Evolutionary conservation across 2,329 filamentous ascomycete genomes (phyloP).

Genomic region (Zelopaecilomyces penicillatus): DNA sequence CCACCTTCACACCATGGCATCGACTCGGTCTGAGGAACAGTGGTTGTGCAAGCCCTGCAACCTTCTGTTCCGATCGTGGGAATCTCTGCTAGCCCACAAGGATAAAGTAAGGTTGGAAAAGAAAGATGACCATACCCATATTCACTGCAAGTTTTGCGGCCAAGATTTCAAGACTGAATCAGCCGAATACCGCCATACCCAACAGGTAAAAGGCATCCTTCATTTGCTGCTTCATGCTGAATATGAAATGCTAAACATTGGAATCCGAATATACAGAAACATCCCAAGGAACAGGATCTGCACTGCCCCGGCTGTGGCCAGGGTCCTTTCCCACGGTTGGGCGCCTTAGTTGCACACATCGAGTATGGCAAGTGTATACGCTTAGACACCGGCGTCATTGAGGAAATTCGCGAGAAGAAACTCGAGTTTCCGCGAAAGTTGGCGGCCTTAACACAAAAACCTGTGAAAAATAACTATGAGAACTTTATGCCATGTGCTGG

Average conservation of each 20-base stretch:
- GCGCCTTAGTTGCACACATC: conserved; percentile 36
- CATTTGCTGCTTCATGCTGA: neutral
- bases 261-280: conserved; percentile 20
- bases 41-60: conserved; percentile 24
- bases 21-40: conserved; percentile 3
- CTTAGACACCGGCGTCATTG: conserved; percentile 26
- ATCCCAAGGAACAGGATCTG: conserved; percentile 32
- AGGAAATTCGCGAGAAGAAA: conserved; percentile 27
- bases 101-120: conserved; percentile 14
- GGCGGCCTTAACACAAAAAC: conserved; percentile 16
- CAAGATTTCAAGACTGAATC: conserved; percentile 25
- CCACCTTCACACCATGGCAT: neutral
- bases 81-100: conserved; percentile 22
- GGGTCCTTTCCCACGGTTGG: conserved; percentile 27
- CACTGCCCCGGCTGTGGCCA: conserved; percentile 38
- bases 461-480: conserved; percentile 20
- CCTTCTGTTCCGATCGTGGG: conserved; percentile 16
- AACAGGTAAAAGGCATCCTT: conserved; percentile 20
- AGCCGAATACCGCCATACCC: conserved; percentile 26
- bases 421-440: conserved; percentile 26
- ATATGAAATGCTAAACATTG: too few relatives aligned
- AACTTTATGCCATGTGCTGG: conserved; percentile 14
- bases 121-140: conserved; percentile 17
- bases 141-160: conserved; percentile 31
- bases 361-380: conserved; percentile 31